phyloP scores from a whole-genome alignment of 2,329 filamentous ascomycete species.

The Stagonosporopsis vannaccii region DNA sequence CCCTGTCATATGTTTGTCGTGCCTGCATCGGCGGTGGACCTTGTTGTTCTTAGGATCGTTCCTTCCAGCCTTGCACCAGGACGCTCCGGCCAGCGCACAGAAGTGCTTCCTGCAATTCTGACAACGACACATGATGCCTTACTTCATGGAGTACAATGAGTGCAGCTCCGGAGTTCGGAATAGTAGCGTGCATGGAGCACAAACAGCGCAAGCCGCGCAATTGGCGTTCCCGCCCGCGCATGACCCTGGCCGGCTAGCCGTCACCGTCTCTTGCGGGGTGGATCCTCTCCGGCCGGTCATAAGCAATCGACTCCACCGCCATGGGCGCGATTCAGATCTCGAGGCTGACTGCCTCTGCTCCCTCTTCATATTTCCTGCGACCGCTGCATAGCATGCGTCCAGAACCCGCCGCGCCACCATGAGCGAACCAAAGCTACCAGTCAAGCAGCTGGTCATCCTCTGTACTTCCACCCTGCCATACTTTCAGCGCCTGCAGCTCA shows the following conservation, averaged over 20 bases:
- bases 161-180: constrained; percentile 11
- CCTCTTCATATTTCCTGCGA: not conserved
- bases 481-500: not conserved
- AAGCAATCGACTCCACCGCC: constrained; percentile 10
- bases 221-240: constrained; percentile 20
- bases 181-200: not conserved
- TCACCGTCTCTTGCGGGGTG: constrained; percentile 25
- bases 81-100: not conserved
- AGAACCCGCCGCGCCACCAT: constrained; percentile 30
- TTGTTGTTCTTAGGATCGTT: not conserved
- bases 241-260: constrained; percentile 22
- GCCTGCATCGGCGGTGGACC: constrained; percentile 13
- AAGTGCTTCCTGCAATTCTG: not conserved
- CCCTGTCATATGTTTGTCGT: constrained; percentile 3
- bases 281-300: constrained; percentile 7
- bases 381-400: constrained; percentile 17
- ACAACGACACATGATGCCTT: not conserved
- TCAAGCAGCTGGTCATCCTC: constrained; percentile 51
- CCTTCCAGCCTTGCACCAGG: not conserved
- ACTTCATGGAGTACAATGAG: not conserved
- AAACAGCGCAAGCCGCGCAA: constrained; percentile 1
- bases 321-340: constrained; percentile 14
- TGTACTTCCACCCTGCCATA: constrained; percentile 29
- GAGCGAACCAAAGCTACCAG: constrained; percentile 49
- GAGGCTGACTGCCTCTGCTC: not conserved